phyloP scores from a whole-genome alignment of 78 protist genomes.

The Emiliania huxleyi region DNA sequence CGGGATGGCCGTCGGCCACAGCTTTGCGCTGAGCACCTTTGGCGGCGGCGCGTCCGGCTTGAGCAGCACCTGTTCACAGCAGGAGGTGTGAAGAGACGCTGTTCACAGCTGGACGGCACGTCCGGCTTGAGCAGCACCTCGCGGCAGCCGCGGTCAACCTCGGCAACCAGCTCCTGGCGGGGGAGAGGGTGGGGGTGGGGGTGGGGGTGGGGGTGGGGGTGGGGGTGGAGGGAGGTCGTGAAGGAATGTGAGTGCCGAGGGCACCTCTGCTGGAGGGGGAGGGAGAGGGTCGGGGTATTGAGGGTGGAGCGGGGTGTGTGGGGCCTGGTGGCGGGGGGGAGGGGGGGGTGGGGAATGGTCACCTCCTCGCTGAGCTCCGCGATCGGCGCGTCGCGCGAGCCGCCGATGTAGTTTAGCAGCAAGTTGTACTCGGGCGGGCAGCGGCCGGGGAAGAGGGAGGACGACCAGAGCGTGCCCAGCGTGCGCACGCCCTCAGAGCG shows the following conservation, averaged over 20 bases:
- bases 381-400: slow-evolving; percentile 10
- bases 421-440: slow-evolving; percentile 13
- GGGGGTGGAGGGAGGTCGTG: too few species aligned
- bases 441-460: slow-evolving; percentile 51
- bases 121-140: slow-evolving; percentile 3
- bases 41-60: background rate
- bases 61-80: background rate
- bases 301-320: too few species aligned
- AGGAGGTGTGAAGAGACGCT: too few species aligned
- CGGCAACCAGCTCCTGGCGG: too few species aligned
- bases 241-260: too few species aligned
- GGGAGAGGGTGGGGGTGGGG: too few species aligned
- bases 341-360: background rate
- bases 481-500: slow-evolving; percentile 38
- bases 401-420: slow-evolving; percentile 49
- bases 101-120: too few species aligned
- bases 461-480: slow-evolving; percentile 35
- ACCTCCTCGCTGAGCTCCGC: background rate
- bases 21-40: slow-evolving; percentile 3
- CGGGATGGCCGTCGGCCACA: slow-evolving; percentile 51
- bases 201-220: too few species aligned
- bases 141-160: slow-evolving; percentile 17
- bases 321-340: too few species aligned
- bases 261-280: too few species aligned
- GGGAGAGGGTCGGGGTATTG: too few species aligned